Conservation (phyloP, 495 filamentous ascomycete species). For the Lophiostoma macrostomum region DNA sequence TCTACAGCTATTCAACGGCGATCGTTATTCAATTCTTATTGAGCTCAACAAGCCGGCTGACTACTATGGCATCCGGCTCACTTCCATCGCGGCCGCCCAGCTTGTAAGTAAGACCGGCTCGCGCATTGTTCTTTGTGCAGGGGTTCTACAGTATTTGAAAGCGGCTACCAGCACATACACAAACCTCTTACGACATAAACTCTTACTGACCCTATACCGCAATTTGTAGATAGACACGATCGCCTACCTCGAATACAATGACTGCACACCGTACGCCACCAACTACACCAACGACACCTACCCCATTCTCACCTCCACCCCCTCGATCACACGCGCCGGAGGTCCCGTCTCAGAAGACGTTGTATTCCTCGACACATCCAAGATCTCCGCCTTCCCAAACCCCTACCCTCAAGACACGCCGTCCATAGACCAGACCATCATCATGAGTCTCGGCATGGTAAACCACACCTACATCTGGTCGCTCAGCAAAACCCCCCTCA, state of each 20-base stretch:
- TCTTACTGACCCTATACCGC: no score
- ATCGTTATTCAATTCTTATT: slow-evolving; percentile 46
- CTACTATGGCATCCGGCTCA: slow-evolving; percentile 45
- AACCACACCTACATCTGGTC: slow-evolving; percentile 49
- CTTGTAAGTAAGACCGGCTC: no score
- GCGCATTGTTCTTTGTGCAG: no score
- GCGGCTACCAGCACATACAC: no score
- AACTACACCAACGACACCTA: neutral
- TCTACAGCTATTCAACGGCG: slow-evolving; percentile 42
- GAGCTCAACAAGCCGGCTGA: slow-evolving; percentile 37
- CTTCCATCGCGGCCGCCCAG: slow-evolving; percentile 38
- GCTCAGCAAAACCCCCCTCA: slow-evolving; percentile 43
- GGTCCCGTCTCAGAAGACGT: slow-evolving; percentile 39
- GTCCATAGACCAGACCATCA: slow-evolving; percentile 44
- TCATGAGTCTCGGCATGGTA: slow-evolving; percentile 43
- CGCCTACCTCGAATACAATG: slow-evolving; percentile 42
- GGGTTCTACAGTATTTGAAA: no score
- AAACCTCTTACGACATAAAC: no score
- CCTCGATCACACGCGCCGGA: slow-evolving; percentile 48
- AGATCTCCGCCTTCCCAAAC: slow-evolving; percentile 45
- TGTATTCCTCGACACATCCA: slow-evolving; percentile 40
- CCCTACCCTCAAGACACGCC: slow-evolving; percentile 38
- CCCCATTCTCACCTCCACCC: slow-evolving; percentile 28
- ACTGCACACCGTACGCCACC: neutral
- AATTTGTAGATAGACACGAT: slow-evolving; percentile 39